Evolutionary conservation across 1,284 basidiomycete species (phyloP), one percentile per base, ranked within the genome.

Genomic region (Vanrija pseudolonga): DNA sequence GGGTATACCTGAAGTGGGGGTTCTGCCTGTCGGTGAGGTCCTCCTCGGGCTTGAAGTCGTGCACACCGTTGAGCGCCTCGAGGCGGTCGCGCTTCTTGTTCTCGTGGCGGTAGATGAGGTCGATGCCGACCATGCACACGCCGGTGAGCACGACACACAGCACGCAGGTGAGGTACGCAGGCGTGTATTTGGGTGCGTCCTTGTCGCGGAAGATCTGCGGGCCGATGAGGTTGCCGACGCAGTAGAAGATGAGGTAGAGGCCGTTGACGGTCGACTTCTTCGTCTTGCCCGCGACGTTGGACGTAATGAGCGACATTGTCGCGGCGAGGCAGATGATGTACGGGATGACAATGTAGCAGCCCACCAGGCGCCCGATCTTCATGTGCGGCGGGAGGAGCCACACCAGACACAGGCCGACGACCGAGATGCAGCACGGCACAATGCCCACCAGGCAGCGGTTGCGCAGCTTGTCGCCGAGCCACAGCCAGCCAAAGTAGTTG

Each of bases 281-380:
- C 8, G 63, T 64, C 20, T 61, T 55, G 18, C 63, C 63, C 8
- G 55, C 55, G 36, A 63, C 45, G 47, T 60, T 60, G 18, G 50
- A 32, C 32, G 32, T 32, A 12, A 32, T 32, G 32, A 32, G 32
- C 32, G 32, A 32, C 32, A 32, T 32, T 9, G 32, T 32, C 11
- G 32, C 32, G 55, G 38, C 22, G 24, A 41, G 39, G 7, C 42
- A 28, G 39, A 57, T 38, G 38, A 53, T 32, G 22, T 39, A 47
- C 19, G 37, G 22, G 37, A 47, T 18, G 7, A 18, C 15, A 22
- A 47, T 17, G 46, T 47, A 47, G 37, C 17, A 47, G 17, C 46
- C 37, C 7, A 26, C 14, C 7, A 47, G 37, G 14, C 46, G 46
- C 9, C 37, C 46, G 7, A 24, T 47, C 17, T 22, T 20, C 15